A percentile compares a stretch with the other conserved stretches of the same genome.
These are phyloP conservation scores for Fusarium solani-melongenae DNA, from an alignment of 2,329 filamentous ascomycete species.

Conservation along the genomic window DNA sequence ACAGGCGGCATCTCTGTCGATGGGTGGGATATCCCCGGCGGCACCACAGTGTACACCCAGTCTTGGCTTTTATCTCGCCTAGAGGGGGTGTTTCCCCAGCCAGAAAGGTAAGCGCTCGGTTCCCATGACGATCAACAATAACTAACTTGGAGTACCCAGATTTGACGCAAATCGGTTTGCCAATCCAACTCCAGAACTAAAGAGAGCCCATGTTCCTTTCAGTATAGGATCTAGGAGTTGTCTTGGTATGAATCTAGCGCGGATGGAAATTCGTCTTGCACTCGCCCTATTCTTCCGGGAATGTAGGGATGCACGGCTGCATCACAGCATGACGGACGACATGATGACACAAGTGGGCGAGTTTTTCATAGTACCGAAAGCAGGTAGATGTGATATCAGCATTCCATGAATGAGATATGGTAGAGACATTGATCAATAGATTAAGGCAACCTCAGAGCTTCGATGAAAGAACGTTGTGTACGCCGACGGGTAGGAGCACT, in stretches of 20 bases:
- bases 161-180: neutral
- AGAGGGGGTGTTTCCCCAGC: neutral
- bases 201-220: neutral
- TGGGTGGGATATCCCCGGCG: neutral
- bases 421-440: neutral
- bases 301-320: neutral
- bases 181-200: neutral
- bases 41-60: neutral
- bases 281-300: neutral
- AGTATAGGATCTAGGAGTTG: neutral
- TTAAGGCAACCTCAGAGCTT: neutral
- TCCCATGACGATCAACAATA: neutral
- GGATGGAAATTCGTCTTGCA: neutral
- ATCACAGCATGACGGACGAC: neutral
- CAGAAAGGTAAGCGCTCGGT: neutral
- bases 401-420: neutral
- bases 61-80: neutral
- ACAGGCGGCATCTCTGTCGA: neutral
- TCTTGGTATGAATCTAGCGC: neutral
- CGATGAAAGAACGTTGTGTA: neutral
- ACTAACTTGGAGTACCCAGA: neutral
- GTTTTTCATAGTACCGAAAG: slow-evolving; percentile 1
- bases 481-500: neutral
- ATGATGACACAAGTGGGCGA: neutral
- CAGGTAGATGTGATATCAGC: neutral